Conservation (phyloP, 2,329 filamentous ascomycete genomes). For the Apiospora saccharicola region DNA sequence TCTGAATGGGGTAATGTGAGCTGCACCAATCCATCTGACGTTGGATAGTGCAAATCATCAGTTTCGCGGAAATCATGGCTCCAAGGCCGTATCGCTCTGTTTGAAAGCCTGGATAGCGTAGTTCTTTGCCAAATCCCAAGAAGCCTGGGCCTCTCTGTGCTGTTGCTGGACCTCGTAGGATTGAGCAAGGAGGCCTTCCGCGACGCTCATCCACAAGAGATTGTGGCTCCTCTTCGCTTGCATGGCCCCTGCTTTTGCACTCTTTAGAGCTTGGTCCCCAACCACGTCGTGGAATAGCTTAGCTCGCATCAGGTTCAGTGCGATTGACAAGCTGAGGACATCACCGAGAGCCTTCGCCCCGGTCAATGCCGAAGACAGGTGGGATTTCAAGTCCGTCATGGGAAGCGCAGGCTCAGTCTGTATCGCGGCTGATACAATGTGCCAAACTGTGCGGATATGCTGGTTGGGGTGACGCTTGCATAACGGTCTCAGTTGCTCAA, state of each 20-base stretch:
- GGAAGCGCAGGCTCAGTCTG: constrained; percentile 67
- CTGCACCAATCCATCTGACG: neutral
- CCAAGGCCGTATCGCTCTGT: constrained; percentile 8
- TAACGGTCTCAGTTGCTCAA: constrained; percentile 71
- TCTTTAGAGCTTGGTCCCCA: constrained; percentile 81
- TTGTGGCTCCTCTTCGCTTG: constrained; percentile 76
- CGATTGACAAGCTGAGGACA: constrained; percentile 81
- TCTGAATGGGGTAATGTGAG: neutral
- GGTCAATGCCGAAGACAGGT: constrained; percentile 76
- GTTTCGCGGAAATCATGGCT: neutral
- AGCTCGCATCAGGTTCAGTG: constrained; percentile 84
- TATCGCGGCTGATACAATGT: constrained; percentile 75
- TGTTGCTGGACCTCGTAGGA: constrained; percentile 78
- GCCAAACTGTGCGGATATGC: constrained; percentile 80
- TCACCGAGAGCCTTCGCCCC: constrained; percentile 76
- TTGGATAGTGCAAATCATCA: neutral
- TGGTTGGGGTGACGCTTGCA: constrained; percentile 75
- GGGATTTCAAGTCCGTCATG: constrained; percentile 80
- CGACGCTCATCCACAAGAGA: constrained; percentile 80
- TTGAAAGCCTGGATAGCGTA: constrained; percentile 38
- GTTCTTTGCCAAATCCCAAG: constrained; percentile 38
- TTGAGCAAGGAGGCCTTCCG: constrained; percentile 78
- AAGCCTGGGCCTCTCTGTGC: constrained; percentile 59
- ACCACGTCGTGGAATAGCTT: constrained; percentile 84
- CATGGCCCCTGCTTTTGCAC: constrained; percentile 71